phyloP scores from a whole-genome alignment of 805 yeast genomes.

The Metschnikowia kofuensis region DNA sequence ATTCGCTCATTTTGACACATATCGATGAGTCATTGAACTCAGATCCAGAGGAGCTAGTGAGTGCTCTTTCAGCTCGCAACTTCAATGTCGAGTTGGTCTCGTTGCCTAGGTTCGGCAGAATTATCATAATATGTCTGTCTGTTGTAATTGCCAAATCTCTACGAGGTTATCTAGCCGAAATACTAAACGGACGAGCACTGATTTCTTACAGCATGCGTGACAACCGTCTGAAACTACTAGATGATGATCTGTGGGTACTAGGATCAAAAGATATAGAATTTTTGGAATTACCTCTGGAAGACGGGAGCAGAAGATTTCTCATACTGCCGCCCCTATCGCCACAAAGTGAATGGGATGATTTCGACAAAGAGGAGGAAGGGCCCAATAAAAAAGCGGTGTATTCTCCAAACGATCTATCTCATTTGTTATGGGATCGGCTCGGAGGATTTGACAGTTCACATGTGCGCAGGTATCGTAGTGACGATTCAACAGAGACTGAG shows the following conservation, averaged over 20 bases:
- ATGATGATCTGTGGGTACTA: slow-evolving; percentile 17
- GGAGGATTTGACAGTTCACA: slow-evolving; percentile 39
- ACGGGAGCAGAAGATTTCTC: slow-evolving; percentile 35
- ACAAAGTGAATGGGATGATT: slow-evolving; percentile 43
- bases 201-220: slow-evolving; percentile 35
- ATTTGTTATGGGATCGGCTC: slow-evolving; percentile 42
- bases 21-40: slow-evolving; percentile 20
- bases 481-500: slow-evolving; percentile 11
- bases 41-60: slow-evolving; percentile 27
- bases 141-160: slow-evolving; percentile 22
- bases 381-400: slow-evolving; percentile 35
- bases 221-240: slow-evolving; percentile 19
- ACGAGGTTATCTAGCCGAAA: slow-evolving; percentile 13
- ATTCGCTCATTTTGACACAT: slow-evolving; percentile 36
- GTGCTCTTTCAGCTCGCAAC: slow-evolving; percentile 22
- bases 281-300: slow-evolving; percentile 41
- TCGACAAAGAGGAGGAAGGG: slow-evolving; percentile 40
- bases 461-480: slow-evolving; percentile 29
- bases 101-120: slow-evolving; percentile 32
- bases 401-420: slow-evolving; percentile 40
- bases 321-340: slow-evolving; percentile 47
- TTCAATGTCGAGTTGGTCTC: slow-evolving; percentile 32
- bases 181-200: slow-evolving; percentile 16
- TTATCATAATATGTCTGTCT: slow-evolving; percentile 32
- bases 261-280: slow-evolving; percentile 22